Evolutionary conservation across 805 yeast species (phyloP).

Genomic region (Starmerella stellata): DNA sequence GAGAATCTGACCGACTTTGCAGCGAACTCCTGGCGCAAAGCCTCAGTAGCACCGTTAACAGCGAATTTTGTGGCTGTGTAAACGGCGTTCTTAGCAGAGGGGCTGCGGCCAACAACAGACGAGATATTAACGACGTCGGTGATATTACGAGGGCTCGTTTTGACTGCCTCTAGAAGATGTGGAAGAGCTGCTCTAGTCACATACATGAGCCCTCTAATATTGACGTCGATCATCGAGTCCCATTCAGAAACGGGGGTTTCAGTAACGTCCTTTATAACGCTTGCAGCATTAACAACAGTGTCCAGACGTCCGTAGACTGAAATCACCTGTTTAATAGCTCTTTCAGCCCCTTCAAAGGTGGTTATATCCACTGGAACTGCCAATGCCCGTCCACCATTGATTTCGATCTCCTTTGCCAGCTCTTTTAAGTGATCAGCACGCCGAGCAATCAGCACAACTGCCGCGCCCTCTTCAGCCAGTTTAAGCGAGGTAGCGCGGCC

Average conservation of each 20-base stretch:
- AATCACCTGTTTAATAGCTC: constrained; percentile 4
- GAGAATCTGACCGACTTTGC: neutral
- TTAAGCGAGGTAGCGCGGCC: constrained; percentile 12
- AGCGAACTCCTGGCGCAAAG: neutral
- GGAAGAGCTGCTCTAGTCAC: neutral
- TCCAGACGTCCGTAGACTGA: constrained; percentile 10
- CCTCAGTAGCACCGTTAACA: neutral
- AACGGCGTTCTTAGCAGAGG: neutral
- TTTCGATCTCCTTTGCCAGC: constrained; percentile 7
- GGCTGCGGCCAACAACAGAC: neutral
- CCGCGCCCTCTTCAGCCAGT: constrained; percentile 9
- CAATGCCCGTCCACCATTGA: constrained; percentile 7
- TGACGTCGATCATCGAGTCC: neutral
- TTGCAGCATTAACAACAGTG: constrained; percentile 12
- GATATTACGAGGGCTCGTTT: neutral
- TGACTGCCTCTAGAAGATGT: neutral
- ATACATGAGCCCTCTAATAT: neutral
- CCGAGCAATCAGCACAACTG: constrained; percentile 11
- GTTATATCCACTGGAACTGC: constrained; percentile 5
- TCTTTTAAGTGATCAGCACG: neutral
- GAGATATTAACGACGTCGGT: neutral
- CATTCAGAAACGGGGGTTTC: neutral
- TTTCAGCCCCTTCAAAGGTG: constrained; percentile 6
- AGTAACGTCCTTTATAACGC: neutral
- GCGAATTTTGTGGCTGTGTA: neutral